Conservation (phyloP, 2,329 filamentous ascomycete genomes). For the Botrytis fabae region DNA sequence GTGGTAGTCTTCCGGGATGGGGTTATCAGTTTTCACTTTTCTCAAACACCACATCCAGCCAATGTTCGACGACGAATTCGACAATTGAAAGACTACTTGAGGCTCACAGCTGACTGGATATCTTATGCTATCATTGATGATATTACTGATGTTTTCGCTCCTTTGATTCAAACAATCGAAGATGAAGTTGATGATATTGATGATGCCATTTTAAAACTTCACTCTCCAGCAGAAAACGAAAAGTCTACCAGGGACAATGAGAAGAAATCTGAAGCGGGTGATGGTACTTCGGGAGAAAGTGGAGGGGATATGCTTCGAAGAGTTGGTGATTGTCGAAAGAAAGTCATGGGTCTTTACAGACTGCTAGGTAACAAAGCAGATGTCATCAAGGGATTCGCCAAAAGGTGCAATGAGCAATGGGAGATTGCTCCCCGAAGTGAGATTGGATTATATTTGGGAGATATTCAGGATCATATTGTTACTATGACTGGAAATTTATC, state of each 20-base stretch:
- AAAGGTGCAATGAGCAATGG: constrained; percentile 97
- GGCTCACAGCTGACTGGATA: constrained; percentile 94
- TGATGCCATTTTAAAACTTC: constrained; percentile 81
- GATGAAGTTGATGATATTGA: constrained; percentile 97
- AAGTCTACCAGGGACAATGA: constrained; percentile 46
- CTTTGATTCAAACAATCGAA: constrained; percentile 89
- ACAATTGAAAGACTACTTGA: constrained; percentile 90
- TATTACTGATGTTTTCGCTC: constrained; percentile 94
- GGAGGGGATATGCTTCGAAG: constrained; percentile 84
- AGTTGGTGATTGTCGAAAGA: constrained; percentile 92
- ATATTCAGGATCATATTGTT: constrained; percentile 98
- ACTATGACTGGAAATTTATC: constrained; percentile 97
- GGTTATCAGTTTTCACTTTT: constrained; percentile 94
- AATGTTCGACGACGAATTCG: constrained; percentile 93
- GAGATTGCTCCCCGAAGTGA: constrained; percentile 92
- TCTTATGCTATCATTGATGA: constrained; percentile 98
- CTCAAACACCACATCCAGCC: constrained; percentile 91
- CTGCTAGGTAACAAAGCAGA: constrained; percentile 96
- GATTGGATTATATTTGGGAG: constrained; percentile 94
- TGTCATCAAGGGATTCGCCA: constrained; percentile 98
- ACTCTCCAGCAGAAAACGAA: constrained; percentile 56
- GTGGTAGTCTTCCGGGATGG: constrained; percentile 95
- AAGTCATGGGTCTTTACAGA: constrained; percentile 93
- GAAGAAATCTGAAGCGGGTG: constrained; percentile 49
- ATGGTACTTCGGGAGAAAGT: constrained; percentile 44